phyloP scores from a whole-genome alignment of 768 basidiomycete genomes.

The Calocybe indica region DNA sequence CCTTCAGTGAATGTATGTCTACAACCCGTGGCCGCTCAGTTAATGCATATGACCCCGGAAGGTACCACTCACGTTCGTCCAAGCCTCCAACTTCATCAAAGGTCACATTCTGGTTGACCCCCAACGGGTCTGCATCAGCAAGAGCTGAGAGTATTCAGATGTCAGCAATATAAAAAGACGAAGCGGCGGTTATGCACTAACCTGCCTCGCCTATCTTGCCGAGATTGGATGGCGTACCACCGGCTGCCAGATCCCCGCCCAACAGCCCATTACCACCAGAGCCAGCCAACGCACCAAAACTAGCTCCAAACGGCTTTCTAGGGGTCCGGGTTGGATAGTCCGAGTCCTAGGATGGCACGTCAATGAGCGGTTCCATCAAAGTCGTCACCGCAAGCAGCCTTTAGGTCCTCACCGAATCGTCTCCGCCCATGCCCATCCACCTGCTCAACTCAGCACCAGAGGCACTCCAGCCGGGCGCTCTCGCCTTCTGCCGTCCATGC shows the following conservation, averaged over 20 bases:
- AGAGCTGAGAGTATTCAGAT: slow-evolving; percentile 44
- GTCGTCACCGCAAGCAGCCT: neutral
- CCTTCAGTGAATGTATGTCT: slow-evolving; percentile 96
- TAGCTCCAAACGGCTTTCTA: slow-evolving; percentile 53
- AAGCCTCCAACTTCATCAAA: slow-evolving; percentile 97
- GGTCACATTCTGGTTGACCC: slow-evolving; percentile 87
- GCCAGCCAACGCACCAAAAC: slow-evolving; percentile 46
- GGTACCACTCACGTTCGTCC: slow-evolving; percentile 69
- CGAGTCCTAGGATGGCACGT: slow-evolving; percentile 39
- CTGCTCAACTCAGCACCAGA: slow-evolving; percentile 69
- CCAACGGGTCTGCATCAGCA: slow-evolving; percentile 93
- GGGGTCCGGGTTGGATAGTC: slow-evolving; percentile 64
- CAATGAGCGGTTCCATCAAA: slow-evolving; percentile 2
- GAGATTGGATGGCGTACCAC: slow-evolving; percentile 78
- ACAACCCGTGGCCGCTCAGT: neutral
- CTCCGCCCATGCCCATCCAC: slow-evolving; percentile 69
- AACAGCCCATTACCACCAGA: slow-evolving; percentile 48
- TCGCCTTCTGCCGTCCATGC: slow-evolving; percentile 28
- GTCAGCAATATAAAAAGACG: slow-evolving; percentile 9
- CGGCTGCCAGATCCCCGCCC: slow-evolving; percentile 59
- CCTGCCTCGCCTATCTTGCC: slow-evolving; percentile 72
- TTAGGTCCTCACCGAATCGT: slow-evolving; percentile 56
- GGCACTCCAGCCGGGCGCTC: slow-evolving; percentile 72
- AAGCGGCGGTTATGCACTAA: slow-evolving; percentile 1
- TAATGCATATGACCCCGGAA: slow-evolving; percentile 1